These are phyloP conservation scores for Salicornia ramosissima DNA, from an alignment of 148 eudicot species.

Conservation along the genomic window DNA sequence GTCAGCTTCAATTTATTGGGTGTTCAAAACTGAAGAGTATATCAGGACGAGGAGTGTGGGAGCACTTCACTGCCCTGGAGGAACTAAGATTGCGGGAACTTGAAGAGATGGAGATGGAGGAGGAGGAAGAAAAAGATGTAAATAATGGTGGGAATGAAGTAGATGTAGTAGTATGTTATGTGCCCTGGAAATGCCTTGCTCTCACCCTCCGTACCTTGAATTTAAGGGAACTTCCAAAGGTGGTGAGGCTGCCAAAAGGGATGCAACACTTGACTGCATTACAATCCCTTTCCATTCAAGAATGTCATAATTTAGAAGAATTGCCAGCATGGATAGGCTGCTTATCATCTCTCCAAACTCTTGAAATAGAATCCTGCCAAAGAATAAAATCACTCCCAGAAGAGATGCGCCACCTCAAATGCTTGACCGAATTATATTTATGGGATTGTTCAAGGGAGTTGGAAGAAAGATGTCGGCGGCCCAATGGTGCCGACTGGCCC, in stretches of 20 bases:
- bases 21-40: background rate
- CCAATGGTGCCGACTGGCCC: constrained; percentile 17
- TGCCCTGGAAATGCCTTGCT: background rate
- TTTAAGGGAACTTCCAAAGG: background rate
- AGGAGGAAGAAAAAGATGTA: no score
- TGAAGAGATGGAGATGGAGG: background rate
- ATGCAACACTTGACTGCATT: constrained; percentile 15
- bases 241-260: constrained; percentile 14
- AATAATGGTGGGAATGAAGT: no score
- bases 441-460: background rate
- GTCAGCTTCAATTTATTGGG: background rate
- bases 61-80: constrained; percentile 3
- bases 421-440: background rate
- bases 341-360: background rate
- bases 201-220: background rate
- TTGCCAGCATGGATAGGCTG: constrained; percentile 14
- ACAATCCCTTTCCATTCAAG: background rate
- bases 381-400: constrained; percentile 17
- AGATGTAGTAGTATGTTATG: no score
- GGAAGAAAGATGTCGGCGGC: background rate
- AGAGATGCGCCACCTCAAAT: constrained; percentile 7
- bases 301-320: background rate
- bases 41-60: background rate
- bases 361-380: background rate
- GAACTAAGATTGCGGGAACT: background rate